Evolutionary conservation across 2,329 filamentous ascomycete species (phyloP).

Genomic region (Ophiostoma himal-ulmi): DNA sequence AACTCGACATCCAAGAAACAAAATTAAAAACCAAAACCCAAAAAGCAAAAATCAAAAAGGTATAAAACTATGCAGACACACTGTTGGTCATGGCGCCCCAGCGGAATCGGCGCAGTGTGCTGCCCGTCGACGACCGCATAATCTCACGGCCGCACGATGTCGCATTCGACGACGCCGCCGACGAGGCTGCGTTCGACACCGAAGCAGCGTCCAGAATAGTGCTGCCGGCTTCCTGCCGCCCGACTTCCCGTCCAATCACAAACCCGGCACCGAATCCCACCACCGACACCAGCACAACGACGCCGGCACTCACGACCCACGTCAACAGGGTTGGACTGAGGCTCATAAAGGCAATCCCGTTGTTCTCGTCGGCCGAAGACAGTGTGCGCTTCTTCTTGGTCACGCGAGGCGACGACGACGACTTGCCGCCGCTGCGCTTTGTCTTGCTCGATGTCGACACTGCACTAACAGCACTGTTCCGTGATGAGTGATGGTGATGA

Average conservation of each 20-base stretch:
- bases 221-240: slow-evolving; percentile 50
- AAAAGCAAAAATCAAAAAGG: slow-evolving; percentile 11
- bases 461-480: slow-evolving; percentile 23
- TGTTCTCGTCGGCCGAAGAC: slow-evolving; percentile 34
- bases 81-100: slow-evolving; percentile 50
- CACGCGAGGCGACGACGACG: slow-evolving; percentile 36
- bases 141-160: slow-evolving; percentile 50
- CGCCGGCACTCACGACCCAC: slow-evolving; percentile 61
- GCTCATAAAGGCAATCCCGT: slow-evolving; percentile 32
- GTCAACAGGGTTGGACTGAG: slow-evolving; percentile 57
- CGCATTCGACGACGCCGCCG: slow-evolving; percentile 40
- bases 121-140: slow-evolving; percentile 43
- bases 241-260: slow-evolving; percentile 61
- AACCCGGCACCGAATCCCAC: slow-evolving; percentile 61
- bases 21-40: background rate
- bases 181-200: slow-evolving; percentile 28
- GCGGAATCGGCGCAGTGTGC: slow-evolving; percentile 48
- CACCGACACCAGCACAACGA: slow-evolving; percentile 61
- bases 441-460: slow-evolving; percentile 41
- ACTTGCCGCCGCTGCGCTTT: slow-evolving; percentile 35
- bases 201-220: background rate
- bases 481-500: slow-evolving; percentile 23
- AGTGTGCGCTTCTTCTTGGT: slow-evolving; percentile 54
- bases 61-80: slow-evolving; percentile 39
- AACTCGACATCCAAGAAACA: background rate